phyloP scores from a whole-genome alignment of 345 rosid genomes.

The Salix caprea region DNA sequence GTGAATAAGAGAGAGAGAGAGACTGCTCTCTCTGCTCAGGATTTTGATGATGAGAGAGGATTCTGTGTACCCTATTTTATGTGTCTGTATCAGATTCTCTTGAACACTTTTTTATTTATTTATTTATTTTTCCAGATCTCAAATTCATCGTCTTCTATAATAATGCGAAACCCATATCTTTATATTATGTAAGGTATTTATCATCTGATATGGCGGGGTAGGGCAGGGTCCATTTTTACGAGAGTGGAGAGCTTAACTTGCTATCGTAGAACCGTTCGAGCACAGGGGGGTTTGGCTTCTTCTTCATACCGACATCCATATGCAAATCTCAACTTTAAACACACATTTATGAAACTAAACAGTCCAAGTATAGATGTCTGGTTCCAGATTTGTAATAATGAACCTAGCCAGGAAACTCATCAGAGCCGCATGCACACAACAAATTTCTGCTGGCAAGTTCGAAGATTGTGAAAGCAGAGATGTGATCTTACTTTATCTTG shows the following conservation, averaged over 20 bases:
- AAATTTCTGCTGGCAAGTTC: background rate
- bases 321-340: too few species aligned
- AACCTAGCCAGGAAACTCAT: background rate
- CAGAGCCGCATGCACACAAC: background rate
- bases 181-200: too few species aligned
- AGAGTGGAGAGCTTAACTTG: background rate
- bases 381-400: background rate
- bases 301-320: too few species aligned
- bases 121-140: too few species aligned
- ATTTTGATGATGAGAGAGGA: conserved; percentile 12
- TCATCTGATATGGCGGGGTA: background rate
- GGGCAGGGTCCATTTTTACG: too few species aligned
- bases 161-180: background rate
- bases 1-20: background rate
- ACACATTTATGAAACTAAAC: too few species aligned
- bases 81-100: background rate
- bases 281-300: too few species aligned
- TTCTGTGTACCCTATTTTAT: background rate
- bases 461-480: background rate
- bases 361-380: background rate
- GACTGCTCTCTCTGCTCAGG: background rate
- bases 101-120: background rate
- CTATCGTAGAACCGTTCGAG: background rate
- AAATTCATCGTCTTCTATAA: background rate
- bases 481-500: background rate